These are phyloP conservation scores for Fraxinus excelsior DNA, from an alignment of 257 asterid genomes.

Conservation along the genomic window DNA sequence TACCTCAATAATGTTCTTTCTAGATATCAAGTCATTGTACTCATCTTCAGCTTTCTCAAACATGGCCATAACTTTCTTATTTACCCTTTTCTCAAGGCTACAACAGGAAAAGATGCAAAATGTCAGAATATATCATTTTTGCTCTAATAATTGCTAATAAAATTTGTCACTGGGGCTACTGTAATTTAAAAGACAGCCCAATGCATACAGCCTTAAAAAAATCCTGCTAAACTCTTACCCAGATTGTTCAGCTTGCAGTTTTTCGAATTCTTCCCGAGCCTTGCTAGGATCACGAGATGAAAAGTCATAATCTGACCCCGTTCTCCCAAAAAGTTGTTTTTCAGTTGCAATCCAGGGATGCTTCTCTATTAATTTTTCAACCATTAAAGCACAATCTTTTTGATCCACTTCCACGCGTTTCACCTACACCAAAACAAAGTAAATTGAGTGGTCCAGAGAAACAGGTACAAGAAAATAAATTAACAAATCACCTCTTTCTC, in stretches of 20 bases:
- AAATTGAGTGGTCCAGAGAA: slow-evolving; percentile 7
- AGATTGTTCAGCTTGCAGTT: slow-evolving; percentile 81
- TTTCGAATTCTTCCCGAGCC: slow-evolving; percentile 70
- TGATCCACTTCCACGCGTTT: slow-evolving; percentile 93
- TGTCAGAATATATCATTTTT: slow-evolving; percentile 18
- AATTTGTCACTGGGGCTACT: no score
- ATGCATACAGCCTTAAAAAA: slow-evolving; percentile 7
- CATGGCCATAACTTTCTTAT: slow-evolving; percentile 98
- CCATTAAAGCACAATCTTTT: slow-evolving; percentile 76
- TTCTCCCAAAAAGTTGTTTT: slow-evolving; percentile 91
- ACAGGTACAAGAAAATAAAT: slow-evolving; percentile 21
- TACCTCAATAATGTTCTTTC: slow-evolving; percentile 96
- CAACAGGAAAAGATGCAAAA: slow-evolving; percentile 29
- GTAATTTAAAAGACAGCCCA: neutral
- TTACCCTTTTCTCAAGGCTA: slow-evolving; percentile 98
- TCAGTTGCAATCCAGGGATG: slow-evolving; percentile 94
- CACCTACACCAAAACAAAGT: slow-evolving; percentile 45
- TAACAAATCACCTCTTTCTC: slow-evolving; percentile 77
- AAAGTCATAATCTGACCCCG: slow-evolving; percentile 95
- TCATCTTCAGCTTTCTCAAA: slow-evolving; percentile 99
- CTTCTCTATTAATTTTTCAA: slow-evolving; percentile 85
- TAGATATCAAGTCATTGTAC: slow-evolving; percentile 85
- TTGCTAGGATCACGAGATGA: slow-evolving; percentile 70
- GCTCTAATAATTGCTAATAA: neutral
- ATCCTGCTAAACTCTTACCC: slow-evolving; percentile 56